A percentile compares a stretch with the other conserved stretches of the same genome.
These are phyloP conservation scores for Pichia manshurica DNA, from an alignment of 805 yeast genomes.

Conservation along the genomic window DNA sequence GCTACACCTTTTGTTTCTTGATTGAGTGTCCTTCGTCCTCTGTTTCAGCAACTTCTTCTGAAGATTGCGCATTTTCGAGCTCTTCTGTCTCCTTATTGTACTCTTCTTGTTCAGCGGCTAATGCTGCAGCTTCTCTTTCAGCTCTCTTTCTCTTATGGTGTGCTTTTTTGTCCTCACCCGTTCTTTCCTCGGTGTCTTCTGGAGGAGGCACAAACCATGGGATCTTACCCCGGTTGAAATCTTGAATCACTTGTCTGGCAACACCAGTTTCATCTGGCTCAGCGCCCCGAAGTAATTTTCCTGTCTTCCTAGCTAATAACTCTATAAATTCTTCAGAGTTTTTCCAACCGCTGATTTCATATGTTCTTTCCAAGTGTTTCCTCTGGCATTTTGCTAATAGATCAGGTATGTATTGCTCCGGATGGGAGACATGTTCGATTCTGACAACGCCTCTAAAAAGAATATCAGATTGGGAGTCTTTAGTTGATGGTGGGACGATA, in stretches of 20 bases:
- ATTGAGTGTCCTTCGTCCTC: conserved; percentile 17
- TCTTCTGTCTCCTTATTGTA: conserved; percentile 18
- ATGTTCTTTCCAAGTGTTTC: conserved; percentile 90
- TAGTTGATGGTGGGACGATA: conserved; percentile 91
- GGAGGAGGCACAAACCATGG: conserved; percentile 99
- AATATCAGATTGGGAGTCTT: conserved; percentile 87
- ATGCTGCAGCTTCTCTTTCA: conserved; percentile 35
- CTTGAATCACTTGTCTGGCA: conserved; percentile 83
- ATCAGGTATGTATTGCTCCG: conserved; percentile 92
- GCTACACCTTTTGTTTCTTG: conserved; percentile 19
- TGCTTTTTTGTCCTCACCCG: conserved; percentile 54
- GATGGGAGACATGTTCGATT: conserved; percentile 93
- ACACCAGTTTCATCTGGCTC: conserved; percentile 96
- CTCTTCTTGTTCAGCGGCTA: conserved; percentile 24
- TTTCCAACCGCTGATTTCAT: conserved; percentile 89
- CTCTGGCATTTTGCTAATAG: conserved; percentile 78
- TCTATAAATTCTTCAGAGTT: conserved; percentile 77
- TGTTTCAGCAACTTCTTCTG: conserved; percentile 23
- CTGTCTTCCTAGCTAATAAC: conserved; percentile 85
- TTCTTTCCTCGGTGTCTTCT: conserved; percentile 52
- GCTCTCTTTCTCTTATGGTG: conserved; percentile 48
- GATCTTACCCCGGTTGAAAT: conserved; percentile 93
- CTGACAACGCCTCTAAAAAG: conserved; percentile 95
- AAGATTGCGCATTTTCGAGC: conserved; percentile 22
- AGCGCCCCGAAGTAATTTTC: conserved; percentile 91